Conservation (phyloP, 1,284 basidiomycete species). For the Sanghuangporus sanghuang region DNA sequence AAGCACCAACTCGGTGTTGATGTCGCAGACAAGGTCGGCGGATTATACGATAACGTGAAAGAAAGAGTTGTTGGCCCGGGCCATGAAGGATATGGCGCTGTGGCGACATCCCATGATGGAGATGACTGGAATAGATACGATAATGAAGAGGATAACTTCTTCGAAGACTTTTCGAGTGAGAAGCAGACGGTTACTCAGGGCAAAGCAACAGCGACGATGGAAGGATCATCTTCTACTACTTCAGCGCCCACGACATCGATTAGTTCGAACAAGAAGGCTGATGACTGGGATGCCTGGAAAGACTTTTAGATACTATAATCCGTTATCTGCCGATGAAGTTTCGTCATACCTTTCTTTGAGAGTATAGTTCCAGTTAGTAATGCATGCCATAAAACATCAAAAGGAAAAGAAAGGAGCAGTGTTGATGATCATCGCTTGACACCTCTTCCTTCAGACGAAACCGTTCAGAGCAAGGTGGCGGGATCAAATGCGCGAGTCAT, state of each 20-base stretch:
- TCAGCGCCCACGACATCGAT: not conserved
- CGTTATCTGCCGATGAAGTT: not conserved
- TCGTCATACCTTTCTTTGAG: not conserved
- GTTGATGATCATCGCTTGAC: no score
- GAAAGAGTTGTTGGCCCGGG: slow-evolving; percentile 11
- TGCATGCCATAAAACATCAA: no score
- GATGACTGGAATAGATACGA: slow-evolving; percentile 15
- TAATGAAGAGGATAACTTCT: slow-evolving; percentile 16
- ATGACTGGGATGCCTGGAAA: slow-evolving; percentile 19
- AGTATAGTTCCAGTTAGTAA: not conserved
- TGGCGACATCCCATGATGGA: slow-evolving; percentile 14
- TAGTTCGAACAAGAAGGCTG: slow-evolving; percentile 10
- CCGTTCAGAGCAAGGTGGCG: not conserved
- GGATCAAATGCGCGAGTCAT: not conserved
- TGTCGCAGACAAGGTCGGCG: slow-evolving; percentile 65
- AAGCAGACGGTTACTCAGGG: not conserved
- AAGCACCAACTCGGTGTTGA: slow-evolving; percentile 73
- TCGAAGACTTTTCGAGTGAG: slow-evolving; percentile 10
- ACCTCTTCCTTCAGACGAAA: no score
- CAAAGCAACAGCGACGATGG: not conserved
- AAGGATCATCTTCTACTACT: not conserved
- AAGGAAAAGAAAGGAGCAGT: no score
- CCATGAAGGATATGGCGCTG: slow-evolving; percentile 17
- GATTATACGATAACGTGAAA: slow-evolving; percentile 22
- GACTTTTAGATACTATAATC: slow-evolving; percentile 3